Evolutionary conservation across 208 protist genomes (phyloP), one percentile per base, ranked within the genome.

Genomic region (Trypanosoma grayi): DNA sequence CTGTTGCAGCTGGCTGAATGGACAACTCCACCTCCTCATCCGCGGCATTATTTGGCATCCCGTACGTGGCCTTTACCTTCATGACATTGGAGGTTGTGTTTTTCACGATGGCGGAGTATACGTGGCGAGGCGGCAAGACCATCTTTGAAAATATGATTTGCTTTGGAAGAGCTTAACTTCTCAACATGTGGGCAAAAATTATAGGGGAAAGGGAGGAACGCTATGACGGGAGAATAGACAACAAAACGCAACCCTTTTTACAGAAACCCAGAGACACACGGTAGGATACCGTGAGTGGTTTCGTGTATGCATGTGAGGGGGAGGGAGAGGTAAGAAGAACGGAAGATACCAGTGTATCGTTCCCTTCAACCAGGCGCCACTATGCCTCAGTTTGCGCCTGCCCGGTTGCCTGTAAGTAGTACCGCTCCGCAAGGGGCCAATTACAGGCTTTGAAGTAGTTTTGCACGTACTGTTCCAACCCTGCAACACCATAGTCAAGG

Each of bases 391-490:
- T n/a, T 25, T 44, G 41, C 39, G 39, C n/a, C 59, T 61, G 55
- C 60, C 67, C 43, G 6, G 62, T 69, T 10, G 78, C 77, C 64
- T 59, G 45, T 9, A 72, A 11, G 56, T 86, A 92, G 56, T 92
- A 90, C 9, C 67, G 55, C 57, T 90, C 78, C 28, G 81, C 82
- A 4, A 92, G 22, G 10, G 24, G 31, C 88, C 88, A 94, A 70
- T 94, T 94, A 67, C 82, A 90, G 20, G 81, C 73, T 64, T 92
- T 94, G 74, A 94, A 94, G 43, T 80, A 94, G 73, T 94, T 94
- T 28, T 54, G 20, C 34, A 92, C 70, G 57, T 89, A 94, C 30
- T 71, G 76, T 50, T 90, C 81, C 24, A 94, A 47, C 7, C 62
- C 68, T 2, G 71, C 64, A 14, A 27, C 13, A n/a, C 59, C 51